Conservation (phyloP, 208 protist genomes). For the Trypanosomatidae sp. region DNA sequence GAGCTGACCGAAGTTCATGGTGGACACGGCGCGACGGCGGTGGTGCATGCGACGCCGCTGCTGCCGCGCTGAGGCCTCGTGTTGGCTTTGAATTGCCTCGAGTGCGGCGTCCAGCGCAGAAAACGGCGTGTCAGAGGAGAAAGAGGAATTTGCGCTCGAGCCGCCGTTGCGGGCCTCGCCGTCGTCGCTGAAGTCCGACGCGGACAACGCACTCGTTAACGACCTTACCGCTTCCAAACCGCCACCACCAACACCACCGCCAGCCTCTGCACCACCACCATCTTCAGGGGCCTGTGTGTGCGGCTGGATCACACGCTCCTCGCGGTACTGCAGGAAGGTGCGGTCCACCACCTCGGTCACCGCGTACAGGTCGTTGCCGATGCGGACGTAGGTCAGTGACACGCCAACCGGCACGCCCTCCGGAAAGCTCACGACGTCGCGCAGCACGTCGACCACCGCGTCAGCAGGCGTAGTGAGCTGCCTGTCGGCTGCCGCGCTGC, state of each 20-base stretch:
- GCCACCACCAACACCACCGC: no score
- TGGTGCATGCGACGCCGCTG: constrained; percentile 17
- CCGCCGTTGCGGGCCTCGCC: background rate
- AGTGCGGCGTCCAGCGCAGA: constrained; percentile 8
- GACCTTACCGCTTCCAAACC: no score
- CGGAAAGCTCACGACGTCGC: constrained; percentile 23
- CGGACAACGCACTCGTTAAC: background rate
- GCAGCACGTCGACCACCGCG: constrained; percentile 25
- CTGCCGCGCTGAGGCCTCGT: constrained; percentile 13
- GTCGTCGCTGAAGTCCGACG: constrained; percentile 7
- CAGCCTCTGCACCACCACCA: constrained; percentile 3
- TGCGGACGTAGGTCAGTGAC: constrained; percentile 53
- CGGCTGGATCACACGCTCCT: constrained; percentile 46
- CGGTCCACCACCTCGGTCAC: constrained; percentile 61
- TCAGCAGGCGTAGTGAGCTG: no score
- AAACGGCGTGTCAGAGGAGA: constrained; percentile 6
- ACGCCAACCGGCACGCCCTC: constrained; percentile 50
- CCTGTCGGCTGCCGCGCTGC: no score
- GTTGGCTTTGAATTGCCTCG: constrained; percentile 18
- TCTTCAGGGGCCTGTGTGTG: background rate
- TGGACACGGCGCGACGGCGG: constrained; percentile 33
- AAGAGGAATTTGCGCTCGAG: background rate
- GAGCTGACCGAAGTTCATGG: constrained; percentile 42
- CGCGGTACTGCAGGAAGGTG: constrained; percentile 71
- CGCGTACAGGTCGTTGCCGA: constrained; percentile 66